Evolutionary conservation across 805 yeast genomes (phyloP), one percentile per base, ranked within the genome.

Genomic region (Candida ipomoeae): DNA sequence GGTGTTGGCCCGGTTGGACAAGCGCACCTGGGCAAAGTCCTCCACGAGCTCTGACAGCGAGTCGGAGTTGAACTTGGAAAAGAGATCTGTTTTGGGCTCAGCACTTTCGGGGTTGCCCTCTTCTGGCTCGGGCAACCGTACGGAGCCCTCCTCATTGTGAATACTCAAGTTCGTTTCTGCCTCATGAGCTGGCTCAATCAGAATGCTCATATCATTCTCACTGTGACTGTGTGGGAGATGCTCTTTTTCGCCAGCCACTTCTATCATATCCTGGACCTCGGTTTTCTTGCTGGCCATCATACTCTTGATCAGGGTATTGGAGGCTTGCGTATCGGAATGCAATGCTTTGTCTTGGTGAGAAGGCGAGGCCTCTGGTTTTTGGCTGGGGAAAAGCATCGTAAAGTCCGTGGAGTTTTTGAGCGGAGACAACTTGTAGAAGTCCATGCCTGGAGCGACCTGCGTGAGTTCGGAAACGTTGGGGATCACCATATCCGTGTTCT

Each of bases 371-470:
- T 42, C 45, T 6, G 13, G 36, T 15, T 54, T 17, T 41, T 49
- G 48, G 33, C 50, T 26, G 44, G 68, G 70, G 17, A 63, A 47
- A 18, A 67, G 53, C 70, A 66, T 66, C 5, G 72, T 67, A 49
- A 69, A 67, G 38, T 69, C 74, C 3, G 65, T 57, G 3, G 66
- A 59, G 14, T 54, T 52, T 50, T 69, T 69, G 13, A 63, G 58
- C 1, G 74, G 73, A 2, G 71, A 65, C 29, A 66, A 52, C 14
- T 54, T 55, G 26, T 50, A 47, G 15, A 48, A 32, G 6, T 44
- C 40, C 31, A 48, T 51, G 10, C 58, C 54, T 3, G 64, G 67
- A 1, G 61, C 54, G 17, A 69, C 69, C 47, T 63, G 63, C 1
- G 75, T 69, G 32, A 71, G 57, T 17, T 71, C 75, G 2, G 51